Percentiles rank a stretch among this genome's conserved stretches.
Evolutionary conservation across 2,329 filamentous ascomycete genomes (phyloP).

Genomic region (Arthrobotrys musiformis): DNA sequence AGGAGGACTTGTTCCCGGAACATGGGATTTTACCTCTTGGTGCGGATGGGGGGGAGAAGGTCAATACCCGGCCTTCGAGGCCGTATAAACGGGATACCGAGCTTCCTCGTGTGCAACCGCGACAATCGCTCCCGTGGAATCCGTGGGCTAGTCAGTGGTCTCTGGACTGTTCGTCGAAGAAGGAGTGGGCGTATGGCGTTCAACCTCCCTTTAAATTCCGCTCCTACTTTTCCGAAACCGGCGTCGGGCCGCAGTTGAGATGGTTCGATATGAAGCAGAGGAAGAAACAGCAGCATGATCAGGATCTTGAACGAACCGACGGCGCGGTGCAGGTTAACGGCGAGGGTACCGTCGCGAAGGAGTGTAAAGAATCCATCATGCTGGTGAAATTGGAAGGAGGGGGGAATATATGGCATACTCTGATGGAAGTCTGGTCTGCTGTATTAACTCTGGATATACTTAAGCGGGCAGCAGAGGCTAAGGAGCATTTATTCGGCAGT

Average conservation of each 20-base stretch:
- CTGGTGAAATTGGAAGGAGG: constrained; percentile 59
- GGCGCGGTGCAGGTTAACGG: too few species aligned
- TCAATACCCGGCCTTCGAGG: background rate
- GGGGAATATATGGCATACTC: constrained; percentile 60
- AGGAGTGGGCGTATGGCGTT: constrained; percentile 43
- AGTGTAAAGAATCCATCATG: constrained; percentile 57
- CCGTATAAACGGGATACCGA: background rate
- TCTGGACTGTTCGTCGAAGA: background rate
- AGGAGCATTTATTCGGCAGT: constrained; percentile 47
- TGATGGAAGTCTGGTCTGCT: constrained; percentile 60
- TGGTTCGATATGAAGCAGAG: constrained; percentile 3
- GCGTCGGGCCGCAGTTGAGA: constrained; percentile 55
- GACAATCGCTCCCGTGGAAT: background rate
- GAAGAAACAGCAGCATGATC: too few species aligned
- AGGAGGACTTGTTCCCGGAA: constrained; percentile 10
- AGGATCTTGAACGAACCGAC: too few species aligned
- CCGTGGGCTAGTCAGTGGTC: constrained; percentile 23
- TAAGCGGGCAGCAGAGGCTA: constrained; percentile 55
- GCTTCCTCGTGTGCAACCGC: too few species aligned
- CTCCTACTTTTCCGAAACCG: constrained; percentile 58
- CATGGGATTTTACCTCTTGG: background rate
- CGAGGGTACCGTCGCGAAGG: background rate
- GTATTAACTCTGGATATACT: constrained; percentile 58
- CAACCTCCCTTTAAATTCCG: constrained; percentile 53
- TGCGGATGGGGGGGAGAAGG: background rate